Evolutionary conservation across 305 asterid genomes (phyloP).

Genomic region (Salvia sclarea): DNA sequence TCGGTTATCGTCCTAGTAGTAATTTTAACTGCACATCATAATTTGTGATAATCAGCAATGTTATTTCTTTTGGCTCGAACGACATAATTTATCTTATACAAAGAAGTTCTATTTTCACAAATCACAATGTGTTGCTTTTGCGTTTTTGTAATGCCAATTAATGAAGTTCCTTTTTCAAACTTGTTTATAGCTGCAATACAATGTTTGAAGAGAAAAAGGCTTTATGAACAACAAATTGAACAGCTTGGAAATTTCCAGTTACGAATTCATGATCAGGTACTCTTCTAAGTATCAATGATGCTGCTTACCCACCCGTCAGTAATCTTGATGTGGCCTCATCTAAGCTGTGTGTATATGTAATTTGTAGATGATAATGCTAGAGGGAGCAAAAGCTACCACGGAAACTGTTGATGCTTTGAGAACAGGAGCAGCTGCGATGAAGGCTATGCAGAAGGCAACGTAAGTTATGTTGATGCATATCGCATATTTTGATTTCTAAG

Average conservation of each 20-base stretch:
- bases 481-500: background rate
- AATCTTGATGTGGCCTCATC: background rate
- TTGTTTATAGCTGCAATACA: constrained; percentile 71
- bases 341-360: constrained; percentile 24
- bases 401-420: constrained; percentile 89
- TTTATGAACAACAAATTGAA: constrained; percentile 78
- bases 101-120: background rate
- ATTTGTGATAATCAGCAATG: background rate
- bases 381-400: constrained; percentile 88
- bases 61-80: background rate
- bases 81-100: background rate
- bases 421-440: constrained; percentile 86
- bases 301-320: constrained; percentile 15
- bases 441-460: constrained; percentile 90
- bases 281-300: constrained; percentile 12
- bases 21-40: background rate
- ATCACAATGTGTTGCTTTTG: background rate
- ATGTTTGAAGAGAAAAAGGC: constrained; percentile 79
- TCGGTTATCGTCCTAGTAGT: background rate
- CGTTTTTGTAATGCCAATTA: background rate
- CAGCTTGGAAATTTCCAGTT: constrained; percentile 78
- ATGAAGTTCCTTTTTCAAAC: constrained; percentile 17
- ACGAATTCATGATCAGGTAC: constrained; percentile 85
- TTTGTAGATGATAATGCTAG: constrained; percentile 77
- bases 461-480: constrained; percentile 41